Evolutionary conservation across 495 filamentous ascomycete species (phyloP).

Genomic region (Talaromyces thailandensis): DNA sequence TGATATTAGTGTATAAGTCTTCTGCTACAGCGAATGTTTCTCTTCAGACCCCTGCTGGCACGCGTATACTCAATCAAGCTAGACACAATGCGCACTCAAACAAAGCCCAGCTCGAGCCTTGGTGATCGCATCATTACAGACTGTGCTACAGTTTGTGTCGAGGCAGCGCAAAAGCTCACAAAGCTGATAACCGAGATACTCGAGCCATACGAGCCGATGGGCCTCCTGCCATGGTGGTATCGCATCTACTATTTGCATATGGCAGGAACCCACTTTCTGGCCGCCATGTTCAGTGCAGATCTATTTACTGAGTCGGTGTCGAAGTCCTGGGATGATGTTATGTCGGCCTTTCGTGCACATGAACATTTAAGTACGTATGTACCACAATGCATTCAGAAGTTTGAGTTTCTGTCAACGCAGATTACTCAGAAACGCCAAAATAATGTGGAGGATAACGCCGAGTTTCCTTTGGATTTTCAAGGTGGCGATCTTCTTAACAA

Average conservation of each 20-base stretch:
- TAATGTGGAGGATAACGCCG: neutral
- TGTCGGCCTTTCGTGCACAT: conserved; percentile 11
- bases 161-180: conserved; percentile 12
- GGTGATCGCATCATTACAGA: conserved; percentile 12
- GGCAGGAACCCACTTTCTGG: conserved; percentile 14
- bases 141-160: conserved; percentile 14
- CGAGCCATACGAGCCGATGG: conserved; percentile 10
- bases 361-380: conserved; percentile 12
- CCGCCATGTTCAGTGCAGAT: conserved; percentile 14
- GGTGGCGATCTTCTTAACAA: neutral
- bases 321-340: conserved; percentile 10
- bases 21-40: conserved; percentile 13
- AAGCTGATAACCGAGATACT: conserved; percentile 11
- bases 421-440: conserved; percentile 1
- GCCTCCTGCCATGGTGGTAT: conserved; percentile 16
- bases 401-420: conserved; percentile 11
- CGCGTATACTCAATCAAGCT: conserved; percentile 14
- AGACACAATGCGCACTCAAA: neutral
- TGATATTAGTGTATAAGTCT: neutral
- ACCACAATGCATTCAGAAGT: conserved; percentile 10
- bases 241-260: conserved; percentile 20
- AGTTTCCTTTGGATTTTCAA: neutral
- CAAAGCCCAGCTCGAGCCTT: conserved; percentile 7
- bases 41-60: conserved; percentile 16
- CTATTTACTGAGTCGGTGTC: conserved; percentile 14